phyloP scores from a whole-genome alignment of 768 basidiomycete species.

The Tricholoma hemisulphureum region DNA sequence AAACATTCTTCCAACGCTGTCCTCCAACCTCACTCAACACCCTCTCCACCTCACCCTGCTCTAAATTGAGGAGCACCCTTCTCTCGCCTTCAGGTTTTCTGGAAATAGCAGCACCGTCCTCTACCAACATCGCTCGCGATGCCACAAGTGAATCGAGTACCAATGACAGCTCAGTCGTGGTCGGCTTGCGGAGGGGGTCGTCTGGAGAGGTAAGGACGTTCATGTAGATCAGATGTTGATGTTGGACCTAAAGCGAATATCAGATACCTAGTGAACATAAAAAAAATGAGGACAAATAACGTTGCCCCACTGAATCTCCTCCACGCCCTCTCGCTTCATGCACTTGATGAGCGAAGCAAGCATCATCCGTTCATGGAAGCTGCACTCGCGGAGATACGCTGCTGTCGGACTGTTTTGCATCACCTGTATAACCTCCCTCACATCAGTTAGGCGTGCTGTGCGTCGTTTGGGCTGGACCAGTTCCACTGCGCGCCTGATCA shows the following conservation, averaged over 20 bases:
- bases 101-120: constrained; percentile 53
- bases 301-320: constrained; percentile 84
- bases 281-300: constrained; percentile 34
- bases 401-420: constrained; percentile 93
- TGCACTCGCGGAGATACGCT: constrained; percentile 76
- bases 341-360: constrained; percentile 81
- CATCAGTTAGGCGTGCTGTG: constrained; percentile 66
- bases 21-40: constrained; percentile 83
- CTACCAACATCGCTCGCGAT: constrained; percentile 73
- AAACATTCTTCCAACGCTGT: constrained; percentile 57
- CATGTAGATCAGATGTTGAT: constrained; percentile 74
- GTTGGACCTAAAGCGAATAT: constrained; percentile 46
- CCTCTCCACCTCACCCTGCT: constrained; percentile 80
- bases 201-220: constrained; percentile 57
- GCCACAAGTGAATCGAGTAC: constrained; percentile 77
- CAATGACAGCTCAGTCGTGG: constrained; percentile 57
- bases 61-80: constrained; percentile 77
- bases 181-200: constrained; percentile 60
- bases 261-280: not conserved
- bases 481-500: constrained; percentile 75
- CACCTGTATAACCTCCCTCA: constrained; percentile 73
- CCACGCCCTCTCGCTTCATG: constrained; percentile 78
- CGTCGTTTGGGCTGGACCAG: constrained; percentile 52
- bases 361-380: constrained; percentile 87
- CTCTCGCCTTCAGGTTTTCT: constrained; percentile 65